These are phyloP conservation scores for Chlamydomonas asymmetrica DNA, from an alignment of 139 green algal genomes.

Conservation along the genomic window DNA sequence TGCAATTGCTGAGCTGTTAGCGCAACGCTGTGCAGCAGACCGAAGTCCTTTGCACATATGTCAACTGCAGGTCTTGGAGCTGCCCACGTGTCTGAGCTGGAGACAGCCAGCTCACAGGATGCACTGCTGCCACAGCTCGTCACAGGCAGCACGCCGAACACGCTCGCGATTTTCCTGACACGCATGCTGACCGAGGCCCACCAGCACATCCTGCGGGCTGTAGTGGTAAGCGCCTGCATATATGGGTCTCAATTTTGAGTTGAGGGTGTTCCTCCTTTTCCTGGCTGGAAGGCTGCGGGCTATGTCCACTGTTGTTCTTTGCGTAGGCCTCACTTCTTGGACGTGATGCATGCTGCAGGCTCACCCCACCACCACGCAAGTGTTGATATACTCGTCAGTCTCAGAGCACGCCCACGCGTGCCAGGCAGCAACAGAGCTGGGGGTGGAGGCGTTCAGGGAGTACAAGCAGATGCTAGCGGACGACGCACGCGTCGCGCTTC, in stretches of 20 bases:
- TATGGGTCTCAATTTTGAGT: neutral
- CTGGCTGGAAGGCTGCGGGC: neutral
- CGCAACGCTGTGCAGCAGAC: neutral
- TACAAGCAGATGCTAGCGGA: conserved; percentile 43
- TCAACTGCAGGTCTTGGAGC: conserved; percentile 42
- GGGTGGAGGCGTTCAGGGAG: conserved; percentile 48
- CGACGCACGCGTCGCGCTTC: conserved; percentile 21
- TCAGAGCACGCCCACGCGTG: conserved; percentile 56
- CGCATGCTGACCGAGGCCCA: conserved; percentile 48
- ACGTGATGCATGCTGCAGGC: conserved; percentile 27
- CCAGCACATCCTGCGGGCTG: conserved; percentile 25
- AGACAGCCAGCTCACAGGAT: conserved; percentile 35
- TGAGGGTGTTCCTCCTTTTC: neutral
- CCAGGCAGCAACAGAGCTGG: conserved; percentile 29
- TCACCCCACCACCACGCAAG: conserved; percentile 19
- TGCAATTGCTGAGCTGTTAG: neutral
- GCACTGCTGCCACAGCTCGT: conserved; percentile 30
- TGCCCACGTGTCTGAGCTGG: conserved; percentile 46
- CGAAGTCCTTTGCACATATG: neutral
- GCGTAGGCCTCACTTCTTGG: neutral
- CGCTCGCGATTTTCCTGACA: conserved; percentile 39
- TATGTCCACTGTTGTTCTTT: neutral
- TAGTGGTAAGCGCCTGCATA: conserved; percentile 27
- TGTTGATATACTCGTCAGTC: conserved; percentile 38
- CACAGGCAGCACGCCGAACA: neutral